Percentiles rank a stretch among this genome's conserved stretches.
phyloP scores from a whole-genome alignment of 495 filamentous ascomycete species.

The Bathelium albidoporum region DNA sequence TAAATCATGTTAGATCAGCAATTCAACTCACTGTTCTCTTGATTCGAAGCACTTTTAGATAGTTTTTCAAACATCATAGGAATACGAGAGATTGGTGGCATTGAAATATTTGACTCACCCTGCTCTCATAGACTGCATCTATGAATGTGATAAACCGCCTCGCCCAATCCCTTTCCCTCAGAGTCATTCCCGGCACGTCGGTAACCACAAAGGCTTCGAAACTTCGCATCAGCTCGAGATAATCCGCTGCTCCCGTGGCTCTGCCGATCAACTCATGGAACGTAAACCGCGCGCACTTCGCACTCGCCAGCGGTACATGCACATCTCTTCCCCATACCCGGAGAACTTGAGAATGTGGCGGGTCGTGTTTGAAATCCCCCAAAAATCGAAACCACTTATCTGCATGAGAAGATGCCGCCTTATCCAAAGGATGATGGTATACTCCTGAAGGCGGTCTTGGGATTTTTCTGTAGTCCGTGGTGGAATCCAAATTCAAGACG shows the following conservation, averaged over 20 bases:
- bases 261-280: slow-evolving; percentile 82
- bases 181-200: slow-evolving; percentile 84
- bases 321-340: slow-evolving; percentile 92
- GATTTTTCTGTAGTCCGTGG: slow-evolving; percentile 95
- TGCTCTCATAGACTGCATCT: slow-evolving; percentile 80
- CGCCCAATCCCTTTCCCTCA: slow-evolving; percentile 75
- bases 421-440: slow-evolving; percentile 78
- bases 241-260: slow-evolving; percentile 87
- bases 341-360: slow-evolving; percentile 66
- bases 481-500: slow-evolving; percentile 88
- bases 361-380: slow-evolving; percentile 67
- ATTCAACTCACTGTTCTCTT: slow-evolving; percentile 32
- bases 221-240: slow-evolving; percentile 79
- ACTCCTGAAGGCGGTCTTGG: slow-evolving; percentile 87
- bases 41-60: background rate
- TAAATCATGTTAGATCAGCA: slow-evolving; percentile 9
- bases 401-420: slow-evolving; percentile 65
- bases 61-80: too few species aligned
- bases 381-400: slow-evolving; percentile 93
- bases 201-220: slow-evolving; percentile 91
- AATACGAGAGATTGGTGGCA: background rate
- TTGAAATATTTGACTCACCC: slow-evolving; percentile 5
- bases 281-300: slow-evolving; percentile 76
- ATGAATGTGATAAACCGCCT: slow-evolving; percentile 94
- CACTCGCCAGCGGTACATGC: slow-evolving; percentile 74